Conservation (phyloP, 1,284 basidiomycete genomes). For the Phellinidium pouzarii region DNA sequence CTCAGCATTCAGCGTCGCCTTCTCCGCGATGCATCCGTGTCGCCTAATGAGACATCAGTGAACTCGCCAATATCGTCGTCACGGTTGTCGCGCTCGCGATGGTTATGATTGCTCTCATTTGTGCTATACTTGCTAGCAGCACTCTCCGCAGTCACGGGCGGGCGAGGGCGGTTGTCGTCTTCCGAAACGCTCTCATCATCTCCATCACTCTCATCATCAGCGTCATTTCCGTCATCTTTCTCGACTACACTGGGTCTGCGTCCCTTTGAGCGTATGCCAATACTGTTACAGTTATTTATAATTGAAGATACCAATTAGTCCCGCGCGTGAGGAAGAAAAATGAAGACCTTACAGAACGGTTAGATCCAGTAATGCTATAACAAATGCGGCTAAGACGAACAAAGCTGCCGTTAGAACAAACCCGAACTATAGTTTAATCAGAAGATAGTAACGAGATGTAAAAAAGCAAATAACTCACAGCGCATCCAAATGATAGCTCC, state of each 20-base stretch:
- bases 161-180: too few relatives aligned
- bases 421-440: slow-evolving; percentile 1
- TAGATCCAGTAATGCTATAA: slow-evolving; percentile 4
- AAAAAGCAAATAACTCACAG: slow-evolving; percentile 7
- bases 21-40: not conserved
- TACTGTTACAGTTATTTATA: too few relatives aligned
- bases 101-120: too few relatives aligned
- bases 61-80: too few relatives aligned
- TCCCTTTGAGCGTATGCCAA: too few relatives aligned
- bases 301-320: not conserved
- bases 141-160: too few relatives aligned
- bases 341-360: not conserved
- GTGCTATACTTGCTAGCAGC: too few relatives aligned
- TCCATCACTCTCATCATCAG: not conserved
- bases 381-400: slow-evolving; percentile 2
- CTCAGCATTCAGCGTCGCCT: not conserved
- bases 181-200: not conserved
- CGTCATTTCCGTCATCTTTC: not conserved
- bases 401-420: slow-evolving; percentile 3
- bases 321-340: not conserved
- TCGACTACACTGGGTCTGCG: not conserved
- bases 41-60: not conserved
- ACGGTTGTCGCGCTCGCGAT: too few relatives aligned
- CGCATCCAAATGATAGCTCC: slow-evolving; percentile 5
- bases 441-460: not conserved